Evolutionary conservation across 2,329 filamentous ascomycete species (phyloP).

Genomic region (Tolypocladium tundrense): DNA sequence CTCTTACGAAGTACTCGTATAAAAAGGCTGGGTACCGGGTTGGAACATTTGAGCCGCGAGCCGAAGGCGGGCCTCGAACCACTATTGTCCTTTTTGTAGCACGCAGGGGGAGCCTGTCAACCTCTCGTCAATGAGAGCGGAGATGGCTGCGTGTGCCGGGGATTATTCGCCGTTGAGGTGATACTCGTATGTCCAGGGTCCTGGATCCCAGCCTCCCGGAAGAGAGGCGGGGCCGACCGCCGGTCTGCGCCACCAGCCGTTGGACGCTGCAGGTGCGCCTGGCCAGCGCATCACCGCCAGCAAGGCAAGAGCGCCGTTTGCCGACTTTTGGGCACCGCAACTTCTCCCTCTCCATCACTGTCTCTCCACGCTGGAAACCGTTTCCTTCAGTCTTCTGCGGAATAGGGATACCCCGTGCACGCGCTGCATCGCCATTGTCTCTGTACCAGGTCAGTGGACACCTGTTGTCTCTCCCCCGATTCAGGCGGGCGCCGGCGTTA

Average conservation of each 20-base stretch:
- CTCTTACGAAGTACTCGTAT: not conserved
- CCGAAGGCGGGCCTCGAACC: not conserved
- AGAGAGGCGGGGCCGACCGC: slow-evolving; percentile 2
- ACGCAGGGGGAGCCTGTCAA: not conserved
- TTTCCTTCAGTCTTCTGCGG: not conserved
- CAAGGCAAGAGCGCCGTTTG: not conserved
- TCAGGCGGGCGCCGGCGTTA: not conserved
- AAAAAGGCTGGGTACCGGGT: not conserved
- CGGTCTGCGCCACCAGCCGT: slow-evolving; percentile 2
- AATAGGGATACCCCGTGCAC: no score
- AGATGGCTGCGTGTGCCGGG: not conserved
- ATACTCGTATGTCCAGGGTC: not conserved
- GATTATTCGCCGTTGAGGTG: not conserved
- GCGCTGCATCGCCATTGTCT: not conserved
- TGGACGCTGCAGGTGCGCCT: slow-evolving; percentile 2
- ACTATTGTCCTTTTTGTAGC: not conserved
- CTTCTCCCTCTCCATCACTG: not conserved
- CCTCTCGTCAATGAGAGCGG: not conserved
- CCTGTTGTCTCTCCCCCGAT: not conserved
- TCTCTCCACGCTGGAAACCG: not conserved
- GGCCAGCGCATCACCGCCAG: not conserved
- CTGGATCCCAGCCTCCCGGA: slow-evolving; percentile 3
- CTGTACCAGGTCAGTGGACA: not conserved
- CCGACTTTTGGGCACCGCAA: not conserved
- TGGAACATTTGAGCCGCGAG: not conserved